A percentile compares a stretch with the other conserved stretches of the same genome.
Conservation (phyloP, 2,329 filamentous ascomycete species). For the Penicillium digitatum region DNA sequence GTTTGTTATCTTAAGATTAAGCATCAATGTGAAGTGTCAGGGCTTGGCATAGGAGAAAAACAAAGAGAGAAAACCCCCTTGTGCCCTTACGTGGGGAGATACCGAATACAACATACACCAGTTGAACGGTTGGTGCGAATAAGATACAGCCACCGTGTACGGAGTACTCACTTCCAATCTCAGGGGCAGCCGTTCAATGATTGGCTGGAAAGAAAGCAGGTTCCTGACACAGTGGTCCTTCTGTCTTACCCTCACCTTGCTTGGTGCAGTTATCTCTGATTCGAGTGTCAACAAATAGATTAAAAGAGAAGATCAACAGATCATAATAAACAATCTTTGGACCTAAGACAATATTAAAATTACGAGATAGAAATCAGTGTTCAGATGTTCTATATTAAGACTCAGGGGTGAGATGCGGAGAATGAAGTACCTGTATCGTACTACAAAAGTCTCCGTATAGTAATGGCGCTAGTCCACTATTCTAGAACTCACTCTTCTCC, state of each 20-base stretch:
- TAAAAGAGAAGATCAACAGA: not conserved
- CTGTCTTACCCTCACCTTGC: constrained; percentile 17
- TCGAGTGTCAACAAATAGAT: constrained; percentile 1
- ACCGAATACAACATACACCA: not conserved
- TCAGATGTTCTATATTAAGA: constrained; percentile 3
- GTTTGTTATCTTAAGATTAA: not conserved
- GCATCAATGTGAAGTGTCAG: constrained; percentile 1
- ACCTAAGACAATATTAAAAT: not conserved
- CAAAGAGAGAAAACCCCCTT: not conserved
- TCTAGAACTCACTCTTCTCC: constrained; percentile 21
- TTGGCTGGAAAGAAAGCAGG: constrained; percentile 20
- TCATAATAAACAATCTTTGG: not conserved
- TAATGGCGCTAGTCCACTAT: constrained; percentile 12
- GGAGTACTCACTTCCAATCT: constrained; percentile 8
- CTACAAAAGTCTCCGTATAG: constrained; percentile 1
- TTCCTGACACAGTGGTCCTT: constrained; percentile 24
- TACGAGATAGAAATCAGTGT: not conserved
- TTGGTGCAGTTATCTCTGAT: constrained; percentile 1
- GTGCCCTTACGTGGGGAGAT: constrained; percentile 1
- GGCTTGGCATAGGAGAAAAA: not conserved
- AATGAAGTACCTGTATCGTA: not conserved
- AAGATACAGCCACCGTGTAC: constrained; percentile 4
- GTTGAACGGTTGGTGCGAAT: not conserved
- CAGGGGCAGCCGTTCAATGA: constrained; percentile 19
- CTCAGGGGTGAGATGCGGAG: constrained; percentile 16